Evolutionary conservation across 2,329 filamentous ascomycete species (phyloP), one percentile per base, ranked within the genome.

Genomic region (Sphaerulina musiva): DNA sequence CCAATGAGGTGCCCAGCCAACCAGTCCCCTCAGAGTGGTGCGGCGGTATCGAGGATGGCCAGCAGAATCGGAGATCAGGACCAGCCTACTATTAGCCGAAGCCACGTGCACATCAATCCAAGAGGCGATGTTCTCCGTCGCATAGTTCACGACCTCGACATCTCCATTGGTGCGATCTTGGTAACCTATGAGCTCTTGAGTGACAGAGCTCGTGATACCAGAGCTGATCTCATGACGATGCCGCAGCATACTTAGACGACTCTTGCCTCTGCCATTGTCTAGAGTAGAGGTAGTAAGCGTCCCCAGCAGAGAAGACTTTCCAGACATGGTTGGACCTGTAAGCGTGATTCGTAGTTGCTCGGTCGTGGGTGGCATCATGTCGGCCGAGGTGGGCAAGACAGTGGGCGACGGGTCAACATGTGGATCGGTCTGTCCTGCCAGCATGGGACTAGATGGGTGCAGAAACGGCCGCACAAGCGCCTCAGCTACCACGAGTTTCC

Each of bases 1-100:
- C 85, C 93, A 98, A 68, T 97, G 90, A 7, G 93, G 93, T 38
- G 88, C 87, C 91, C 93, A 97, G 44, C 91, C 93, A 59, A 98
- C 80, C n/a, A 98, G 76, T 0, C 91, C 90, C 56, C 92, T 82
- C 50, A 97, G 77, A 2, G 89, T 92, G 5, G 92, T 97, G 53
- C 93, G 84, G 46, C 90, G 82, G 70, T 93, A 98, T 43, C 90
- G 83, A 38, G 91, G 86, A 60, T 95, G 88, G 0, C 93, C 93
- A 12, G 92, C 92, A 44, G 92, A 95, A 70, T 98, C 93, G 0
- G 90, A 89, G 6, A 97, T 76, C 62, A 96, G 91, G 4, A 93
- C 89, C 3, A 98, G 73, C 17, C 91, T 84, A 2, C 85, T 88
- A 55, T 78, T 73, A 56, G 85, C 82, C 0, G 89, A 82, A 46